A percentile compares a stretch with the other conserved stretches of the same genome.
Conservation (phyloP, 805 yeast genomes). For the Saturnispora halmiae region DNA sequence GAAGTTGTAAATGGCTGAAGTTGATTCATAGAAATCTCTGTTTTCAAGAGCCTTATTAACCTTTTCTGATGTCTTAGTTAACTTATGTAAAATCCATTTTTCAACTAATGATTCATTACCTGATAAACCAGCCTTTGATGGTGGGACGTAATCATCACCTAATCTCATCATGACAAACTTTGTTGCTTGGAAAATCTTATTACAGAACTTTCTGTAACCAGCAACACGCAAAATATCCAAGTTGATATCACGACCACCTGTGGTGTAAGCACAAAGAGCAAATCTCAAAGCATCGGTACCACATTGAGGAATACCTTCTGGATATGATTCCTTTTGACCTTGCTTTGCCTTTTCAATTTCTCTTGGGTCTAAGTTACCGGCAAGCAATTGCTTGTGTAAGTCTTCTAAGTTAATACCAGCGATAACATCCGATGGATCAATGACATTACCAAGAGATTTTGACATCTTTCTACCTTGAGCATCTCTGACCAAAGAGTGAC, state of each 20-base stretch:
- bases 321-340: slow-evolving; percentile 86
- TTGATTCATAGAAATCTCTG: slow-evolving; percentile 84
- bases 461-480: slow-evolving; percentile 99
- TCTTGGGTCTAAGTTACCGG: slow-evolving; percentile 82
- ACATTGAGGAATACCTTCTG: slow-evolving; percentile 97
- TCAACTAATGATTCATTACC: slow-evolving; percentile 89
- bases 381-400: slow-evolving; percentile 65
- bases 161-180: slow-evolving; percentile 90
- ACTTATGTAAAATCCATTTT: slow-evolving; percentile 90
- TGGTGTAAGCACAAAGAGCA: slow-evolving; percentile 95
- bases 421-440: slow-evolving; percentile 94
- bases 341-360: slow-evolving; percentile 80
- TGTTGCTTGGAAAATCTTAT: slow-evolving; percentile 98
- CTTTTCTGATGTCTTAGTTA: slow-evolving; percentile 57
- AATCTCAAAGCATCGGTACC: slow-evolving; percentile 98
- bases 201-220: slow-evolving; percentile 98
- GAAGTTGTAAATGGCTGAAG: slow-evolving; percentile 81
- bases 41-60: slow-evolving; percentile 62
- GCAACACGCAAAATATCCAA: slow-evolving; percentile 93
- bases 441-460: slow-evolving; percentile 91
- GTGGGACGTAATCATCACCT: slow-evolving; percentile 82
- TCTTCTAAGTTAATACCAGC: slow-evolving; percentile 73
- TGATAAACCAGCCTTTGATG: slow-evolving; percentile 47
- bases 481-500: slow-evolving; percentile 97
- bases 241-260: slow-evolving; percentile 98